Evolutionary conservation across 768 basidiomycete species (phyloP).

Genomic region (Podaxis carcinomalis): DNA sequence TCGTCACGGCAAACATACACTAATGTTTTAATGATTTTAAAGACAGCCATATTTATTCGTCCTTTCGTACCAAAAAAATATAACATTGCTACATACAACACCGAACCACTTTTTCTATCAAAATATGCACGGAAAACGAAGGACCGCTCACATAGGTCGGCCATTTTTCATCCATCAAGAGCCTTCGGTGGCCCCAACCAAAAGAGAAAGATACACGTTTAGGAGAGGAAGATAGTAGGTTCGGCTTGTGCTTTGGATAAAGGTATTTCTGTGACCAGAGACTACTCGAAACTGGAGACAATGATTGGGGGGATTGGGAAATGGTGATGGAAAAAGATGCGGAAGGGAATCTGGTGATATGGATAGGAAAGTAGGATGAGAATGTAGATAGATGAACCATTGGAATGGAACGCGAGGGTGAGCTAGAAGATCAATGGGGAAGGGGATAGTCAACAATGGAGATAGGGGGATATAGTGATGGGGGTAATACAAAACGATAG

Average conservation of each 20-base stretch:
- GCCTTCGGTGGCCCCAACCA: not conserved
- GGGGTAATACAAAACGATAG: not conserved
- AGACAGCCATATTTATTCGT: not conserved
- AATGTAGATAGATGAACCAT: not conserved
- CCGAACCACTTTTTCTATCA: not conserved
- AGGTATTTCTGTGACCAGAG: not conserved
- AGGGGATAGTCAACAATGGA: not conserved
- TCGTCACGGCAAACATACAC: not conserved
- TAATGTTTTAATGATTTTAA: no score
- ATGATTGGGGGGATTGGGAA: not conserved
- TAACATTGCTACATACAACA: slow-evolving; percentile 4
- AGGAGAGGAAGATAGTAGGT: not conserved
- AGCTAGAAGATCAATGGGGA: not conserved
- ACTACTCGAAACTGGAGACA: not conserved
- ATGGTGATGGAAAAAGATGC: not conserved
- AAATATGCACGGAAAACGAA: not conserved
- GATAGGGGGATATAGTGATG: not conserved
- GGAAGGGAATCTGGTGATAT: not conserved
- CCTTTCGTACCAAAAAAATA: not conserved
- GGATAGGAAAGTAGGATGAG: not conserved
- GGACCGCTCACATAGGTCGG: not conserved
- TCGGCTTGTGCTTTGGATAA: not conserved
- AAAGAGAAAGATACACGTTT: not conserved
- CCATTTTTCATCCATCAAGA: not conserved
- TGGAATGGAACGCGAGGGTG: not conserved